Conservation (phyloP, 2,329 filamentous ascomycete genomes). For the Aspergillus aculeatinus region DNA sequence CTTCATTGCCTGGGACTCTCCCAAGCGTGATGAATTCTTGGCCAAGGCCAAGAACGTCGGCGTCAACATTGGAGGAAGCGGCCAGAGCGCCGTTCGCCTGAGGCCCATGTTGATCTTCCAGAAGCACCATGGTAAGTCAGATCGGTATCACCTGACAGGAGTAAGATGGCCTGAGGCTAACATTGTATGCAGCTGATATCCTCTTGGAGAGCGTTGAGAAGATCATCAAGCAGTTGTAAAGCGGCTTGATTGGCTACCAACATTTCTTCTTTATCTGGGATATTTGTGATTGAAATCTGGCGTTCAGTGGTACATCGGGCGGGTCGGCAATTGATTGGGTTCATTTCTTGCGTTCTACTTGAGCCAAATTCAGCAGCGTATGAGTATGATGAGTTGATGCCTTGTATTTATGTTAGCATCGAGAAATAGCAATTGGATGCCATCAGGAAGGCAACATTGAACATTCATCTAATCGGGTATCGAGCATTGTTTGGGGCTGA, state of each 20-base stretch:
- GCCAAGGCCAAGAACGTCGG: conserved; percentile 75
- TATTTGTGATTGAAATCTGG: conserved; percentile 7
- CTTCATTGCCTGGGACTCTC: conserved; percentile 89
- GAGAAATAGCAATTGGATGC: neutral
- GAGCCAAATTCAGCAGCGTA: neutral
- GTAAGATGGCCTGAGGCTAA: conserved; percentile 14
- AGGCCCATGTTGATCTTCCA: conserved; percentile 92
- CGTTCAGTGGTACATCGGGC: conserved; percentile 17
- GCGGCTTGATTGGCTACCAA: conserved; percentile 1
- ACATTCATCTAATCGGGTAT: conserved; percentile 4
- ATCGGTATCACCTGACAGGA: neutral
- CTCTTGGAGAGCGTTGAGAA: conserved; percentile 77
- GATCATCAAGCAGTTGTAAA: conserved; percentile 55
- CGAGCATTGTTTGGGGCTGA: neutral
- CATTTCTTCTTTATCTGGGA: conserved; percentile 10
- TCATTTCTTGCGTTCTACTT: neutral
- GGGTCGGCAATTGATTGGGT: neutral
- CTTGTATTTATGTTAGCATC: neutral
- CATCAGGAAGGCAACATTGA: neutral
- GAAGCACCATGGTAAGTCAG: conserved; percentile 69
- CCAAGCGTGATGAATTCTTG: conserved; percentile 75
- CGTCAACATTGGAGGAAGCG: conserved; percentile 84
- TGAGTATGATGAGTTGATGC: neutral
- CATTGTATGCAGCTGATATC: conserved; percentile 60
- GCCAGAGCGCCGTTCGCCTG: conserved; percentile 71